Evolutionary conservation across 306 rosid species (phyloP), one percentile per base, ranked within the genome.

Genomic region (Quercus dentata): DNA sequence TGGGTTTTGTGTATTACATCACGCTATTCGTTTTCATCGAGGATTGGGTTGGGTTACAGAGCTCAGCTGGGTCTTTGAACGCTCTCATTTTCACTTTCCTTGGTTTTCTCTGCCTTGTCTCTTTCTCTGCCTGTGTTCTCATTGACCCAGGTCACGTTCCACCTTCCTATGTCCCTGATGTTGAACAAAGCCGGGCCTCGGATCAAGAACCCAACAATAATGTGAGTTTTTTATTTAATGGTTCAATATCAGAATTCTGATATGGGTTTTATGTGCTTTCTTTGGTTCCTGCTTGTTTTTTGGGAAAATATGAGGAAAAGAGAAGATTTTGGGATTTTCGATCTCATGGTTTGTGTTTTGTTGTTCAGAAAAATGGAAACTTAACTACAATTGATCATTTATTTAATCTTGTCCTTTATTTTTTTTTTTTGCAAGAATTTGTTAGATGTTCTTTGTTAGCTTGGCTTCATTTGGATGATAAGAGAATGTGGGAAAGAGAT

Each of bases 121-220:
- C 97, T 83, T 92, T 94, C 90, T 81, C 79, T 44, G 75, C 78
- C 5, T 89, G 97, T 79, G 94, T 94, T 82, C 83, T 94, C 63
- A 84, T 84, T 28, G 94, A 92, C 77, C 97, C 98, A 19, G 98
- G 98, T 57, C 76, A 80, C 8, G 87, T 88, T 28, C 93, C 98
- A 11, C 77, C 94, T 87, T 89, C 97, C 31, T 91, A 89, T 76
- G 76, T 80, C 69, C 98, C 98, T 17, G 98, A 94, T 83, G 83
- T 91, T 80, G 98, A 91, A 86, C 81, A 81, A 58, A 68, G n/a
- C 54, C 55, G 61, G 19, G 38, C 54, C 38, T 44, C 87, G 10
- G 86, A 83, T 85, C 83, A 80, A 52, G 87, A 77, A 75, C 31
- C 73, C 58, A 57, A 83, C 71, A 82, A 81, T 82, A 83, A 85